These are phyloP conservation scores for Cladosporium oxysporum DNA, from an alignment of 2,329 filamentous ascomycete species.

Conservation along the genomic window DNA sequence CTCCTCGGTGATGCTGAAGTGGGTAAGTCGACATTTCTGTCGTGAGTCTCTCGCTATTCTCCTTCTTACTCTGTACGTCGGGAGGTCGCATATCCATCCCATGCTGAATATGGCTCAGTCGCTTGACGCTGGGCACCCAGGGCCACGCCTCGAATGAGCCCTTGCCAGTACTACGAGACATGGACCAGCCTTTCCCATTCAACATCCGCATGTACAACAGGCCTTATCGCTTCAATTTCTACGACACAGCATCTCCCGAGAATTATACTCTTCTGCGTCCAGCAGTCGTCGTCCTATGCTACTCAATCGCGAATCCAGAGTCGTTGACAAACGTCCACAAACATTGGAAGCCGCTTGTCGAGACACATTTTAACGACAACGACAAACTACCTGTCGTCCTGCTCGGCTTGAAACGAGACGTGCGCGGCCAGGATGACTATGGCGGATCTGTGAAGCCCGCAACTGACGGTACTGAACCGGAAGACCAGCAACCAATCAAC, in stretches of 20 bases:
- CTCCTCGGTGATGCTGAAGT: constrained; percentile 61
- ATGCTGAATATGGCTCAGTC: constrained; percentile 23
- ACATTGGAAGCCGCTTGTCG: constrained; percentile 45
- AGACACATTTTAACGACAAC: constrained; percentile 55
- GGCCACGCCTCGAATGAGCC: constrained; percentile 34
- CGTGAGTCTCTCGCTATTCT: constrained; percentile 49
- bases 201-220: constrained; percentile 59
- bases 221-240: constrained; percentile 57
- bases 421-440: constrained; percentile 50
- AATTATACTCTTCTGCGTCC: constrained; percentile 58
- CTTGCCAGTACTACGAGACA: constrained; percentile 52
- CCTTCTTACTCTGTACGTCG: background rate
- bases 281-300: constrained; percentile 59
- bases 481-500: constrained; percentile 36
- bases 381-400: constrained; percentile 59
- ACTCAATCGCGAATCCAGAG: constrained; percentile 56
- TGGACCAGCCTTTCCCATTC: constrained; percentile 61
- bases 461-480: constrained; percentile 14
- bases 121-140: constrained; percentile 31
- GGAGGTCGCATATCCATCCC: background rate
- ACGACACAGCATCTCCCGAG: constrained; percentile 59
- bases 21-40: constrained; percentile 64
- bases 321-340: constrained; percentile 52
- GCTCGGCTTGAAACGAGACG: constrained; percentile 60
- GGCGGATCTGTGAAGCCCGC: constrained; percentile 28